These are phyloP conservation scores for Panus rudis DNA, from an alignment of 768 basidiomycete species.

Conservation along the genomic window DNA sequence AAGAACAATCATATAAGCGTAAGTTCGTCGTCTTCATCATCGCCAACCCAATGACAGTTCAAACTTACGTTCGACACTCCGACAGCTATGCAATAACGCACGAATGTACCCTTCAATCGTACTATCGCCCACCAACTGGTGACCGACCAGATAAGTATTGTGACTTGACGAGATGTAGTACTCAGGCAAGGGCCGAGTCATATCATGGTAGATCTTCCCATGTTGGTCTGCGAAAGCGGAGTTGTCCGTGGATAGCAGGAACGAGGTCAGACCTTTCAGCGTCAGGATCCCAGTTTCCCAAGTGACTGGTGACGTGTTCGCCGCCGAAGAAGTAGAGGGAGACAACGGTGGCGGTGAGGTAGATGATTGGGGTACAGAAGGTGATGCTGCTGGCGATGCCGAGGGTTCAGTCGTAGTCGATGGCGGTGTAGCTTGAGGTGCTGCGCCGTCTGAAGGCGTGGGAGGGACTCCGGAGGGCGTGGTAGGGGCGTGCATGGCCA, in stretches of 20 bases:
- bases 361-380: slow-evolving; percentile 5
- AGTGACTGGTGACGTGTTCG: slow-evolving; percentile 11
- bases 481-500: slow-evolving; percentile 16
- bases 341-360: slow-evolving; percentile 6
- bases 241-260: slow-evolving; percentile 79
- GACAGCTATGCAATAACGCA: slow-evolving; percentile 80
- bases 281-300: slow-evolving; percentile 31
- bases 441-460: neutral
- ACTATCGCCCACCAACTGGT: slow-evolving; percentile 81
- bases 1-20: neutral
- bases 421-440: neutral
- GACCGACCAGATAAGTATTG: slow-evolving; percentile 86
- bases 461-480: slow-evolving; percentile 5
- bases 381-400: neutral
- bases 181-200: slow-evolving; percentile 82
- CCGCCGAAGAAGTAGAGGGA: slow-evolving; percentile 3
- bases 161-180: slow-evolving; percentile 89
- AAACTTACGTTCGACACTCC: slow-evolving; percentile 88
- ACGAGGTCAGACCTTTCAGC: slow-evolving; percentile 64
- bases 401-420: neutral
- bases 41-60: too few species aligned
- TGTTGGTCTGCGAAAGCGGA: slow-evolving; percentile 48
- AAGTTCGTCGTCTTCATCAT: too few species aligned
- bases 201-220: slow-evolving; percentile 61
- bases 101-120: slow-evolving; percentile 92